A percentile compares a stretch with the other conserved stretches of the same genome.
Evolutionary conservation across 108 stramenopile species (phyloP).

Genomic region (Skeletonema potamos): DNA sequence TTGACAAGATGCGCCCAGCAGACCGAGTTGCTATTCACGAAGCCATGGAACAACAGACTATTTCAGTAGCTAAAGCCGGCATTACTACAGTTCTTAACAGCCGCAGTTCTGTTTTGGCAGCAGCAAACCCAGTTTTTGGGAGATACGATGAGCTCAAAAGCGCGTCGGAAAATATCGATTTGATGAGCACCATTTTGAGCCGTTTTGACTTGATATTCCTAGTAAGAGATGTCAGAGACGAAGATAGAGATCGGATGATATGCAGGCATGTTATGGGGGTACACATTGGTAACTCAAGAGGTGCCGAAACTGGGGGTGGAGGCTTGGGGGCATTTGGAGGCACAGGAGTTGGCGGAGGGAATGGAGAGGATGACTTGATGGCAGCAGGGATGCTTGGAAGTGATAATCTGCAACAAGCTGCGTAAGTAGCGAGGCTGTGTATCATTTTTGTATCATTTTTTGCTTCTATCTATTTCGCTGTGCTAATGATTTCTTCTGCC

Average conservation of each 20-base stretch:
- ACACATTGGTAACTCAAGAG: constrained; percentile 75
- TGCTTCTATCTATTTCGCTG: neutral
- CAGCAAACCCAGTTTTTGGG: constrained; percentile 99
- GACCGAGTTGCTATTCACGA: constrained; percentile 99
- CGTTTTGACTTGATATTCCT: constrained; percentile 99
- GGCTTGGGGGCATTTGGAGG: constrained; percentile 20
- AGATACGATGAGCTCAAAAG: constrained; percentile 97
- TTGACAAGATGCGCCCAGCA: constrained; percentile 95
- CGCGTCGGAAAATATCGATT: constrained; percentile 97
- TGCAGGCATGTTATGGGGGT: constrained; percentile 98
- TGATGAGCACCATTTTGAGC: constrained; percentile 97
- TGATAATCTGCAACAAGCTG: constrained; percentile 39
- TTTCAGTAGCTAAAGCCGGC: constrained; percentile 98
- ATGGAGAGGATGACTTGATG: constrained; percentile 46
- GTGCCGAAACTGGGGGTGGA: constrained; percentile 31
- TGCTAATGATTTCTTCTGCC: neutral
- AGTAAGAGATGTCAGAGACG: constrained; percentile 96
- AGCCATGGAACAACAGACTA: constrained; percentile 99
- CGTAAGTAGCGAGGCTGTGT: constrained; percentile 23
- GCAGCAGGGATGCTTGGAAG: constrained; percentile 44
- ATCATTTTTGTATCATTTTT: neutral
- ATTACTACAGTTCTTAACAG: constrained; percentile 98
- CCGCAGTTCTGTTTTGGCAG: constrained; percentile 91
- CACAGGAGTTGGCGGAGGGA: constrained; percentile 25
- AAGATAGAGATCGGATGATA: constrained; percentile 93